Evolutionary conservation across 2,329 filamentous ascomycete genomes (phyloP), one percentile per base, ranked within the genome.

Genomic region (Colletotrichum sp.): DNA sequence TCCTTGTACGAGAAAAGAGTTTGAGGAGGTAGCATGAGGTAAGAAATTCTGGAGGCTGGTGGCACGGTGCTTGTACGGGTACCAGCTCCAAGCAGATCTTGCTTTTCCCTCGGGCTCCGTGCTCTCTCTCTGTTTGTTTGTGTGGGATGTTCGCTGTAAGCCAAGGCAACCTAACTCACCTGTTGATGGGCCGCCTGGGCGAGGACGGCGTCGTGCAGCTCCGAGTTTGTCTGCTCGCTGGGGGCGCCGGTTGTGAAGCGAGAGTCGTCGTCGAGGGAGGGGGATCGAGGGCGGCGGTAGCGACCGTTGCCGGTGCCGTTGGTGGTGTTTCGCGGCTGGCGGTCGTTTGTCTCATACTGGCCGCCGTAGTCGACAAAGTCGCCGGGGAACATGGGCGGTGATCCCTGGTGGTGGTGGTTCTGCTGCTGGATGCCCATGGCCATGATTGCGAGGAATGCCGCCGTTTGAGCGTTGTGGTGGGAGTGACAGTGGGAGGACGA

Each of bases 191-290:
- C 63, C 8, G 72, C 67, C 60, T 77, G 73, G 15, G 73, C 73
- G 15, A 77, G 59, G n/a, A 76, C 72, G 66, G 76, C 76, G 18
- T 77, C 76, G 34, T 76, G 76, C 49, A 77, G 26, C 34, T 76
- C 76, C 1, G 73, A 69, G 34, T n/a, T 62, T n/a, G 49, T 69
- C 26, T 52, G 66, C 39, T 52, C 66, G 60, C 52, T 62, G 69
- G 18, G 49, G 44, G 64, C 49, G 65, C 64, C 76, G 49, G 72
- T 66, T 49, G 72, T 76, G 64, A 77, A 77, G 52, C 73, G 72
- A 6, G 69, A 75, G 44, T 77, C 72, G 69, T 71, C 76, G 52
- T 77, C 76, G 49, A 77, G 75, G 28, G 72, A 75, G 18, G 76
- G 73, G 2, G 76, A 77, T 18, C 76, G 72, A 28, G 64, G 39